These are phyloP conservation scores for Phytopythium aichiense DNA, from an alignment of 352 stramenopile species.

Conservation along the genomic window DNA sequence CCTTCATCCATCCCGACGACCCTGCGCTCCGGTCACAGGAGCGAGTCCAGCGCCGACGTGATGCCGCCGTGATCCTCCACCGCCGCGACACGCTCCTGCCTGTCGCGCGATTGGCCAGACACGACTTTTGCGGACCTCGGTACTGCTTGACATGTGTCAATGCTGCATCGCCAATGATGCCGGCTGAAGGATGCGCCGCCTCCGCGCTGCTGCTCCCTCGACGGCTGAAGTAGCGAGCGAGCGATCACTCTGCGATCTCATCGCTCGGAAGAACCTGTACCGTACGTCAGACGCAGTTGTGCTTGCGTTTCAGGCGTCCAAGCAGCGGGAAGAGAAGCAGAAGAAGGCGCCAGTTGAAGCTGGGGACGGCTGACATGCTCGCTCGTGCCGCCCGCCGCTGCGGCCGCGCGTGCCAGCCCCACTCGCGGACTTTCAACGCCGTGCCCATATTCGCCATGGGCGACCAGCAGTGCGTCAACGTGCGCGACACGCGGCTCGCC, in stretches of 20 bases:
- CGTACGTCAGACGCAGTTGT: background rate
- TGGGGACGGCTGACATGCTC: background rate
- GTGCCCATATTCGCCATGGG: slow-evolving; percentile 10
- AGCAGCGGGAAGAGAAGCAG: background rate
- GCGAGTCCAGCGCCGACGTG: too few species aligned
- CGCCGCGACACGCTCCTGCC: background rate
- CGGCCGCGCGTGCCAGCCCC: background rate
- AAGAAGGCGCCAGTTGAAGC: background rate
- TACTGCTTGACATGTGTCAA: background rate
- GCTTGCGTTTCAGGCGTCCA: slow-evolving; percentile 6
- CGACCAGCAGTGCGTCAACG: slow-evolving; percentile 32
- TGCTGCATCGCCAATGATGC: background rate
- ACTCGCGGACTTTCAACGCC: slow-evolving; percentile 13
- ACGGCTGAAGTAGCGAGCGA: background rate
- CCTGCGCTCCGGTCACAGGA: background rate
- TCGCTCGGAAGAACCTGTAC: background rate
- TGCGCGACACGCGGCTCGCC: slow-evolving; percentile 44
- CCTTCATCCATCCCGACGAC: background rate
- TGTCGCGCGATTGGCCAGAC: background rate
- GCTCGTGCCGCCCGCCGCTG: background rate
- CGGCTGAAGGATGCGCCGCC: slow-evolving; percentile 3
- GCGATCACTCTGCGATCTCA: background rate
- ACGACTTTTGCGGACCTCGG: background rate
- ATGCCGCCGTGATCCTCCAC: background rate
- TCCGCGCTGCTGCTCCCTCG: background rate